These are phyloP conservation scores for Thelephora ganbajun DNA, from an alignment of 768 basidiomycete species.

Conservation along the genomic window DNA sequence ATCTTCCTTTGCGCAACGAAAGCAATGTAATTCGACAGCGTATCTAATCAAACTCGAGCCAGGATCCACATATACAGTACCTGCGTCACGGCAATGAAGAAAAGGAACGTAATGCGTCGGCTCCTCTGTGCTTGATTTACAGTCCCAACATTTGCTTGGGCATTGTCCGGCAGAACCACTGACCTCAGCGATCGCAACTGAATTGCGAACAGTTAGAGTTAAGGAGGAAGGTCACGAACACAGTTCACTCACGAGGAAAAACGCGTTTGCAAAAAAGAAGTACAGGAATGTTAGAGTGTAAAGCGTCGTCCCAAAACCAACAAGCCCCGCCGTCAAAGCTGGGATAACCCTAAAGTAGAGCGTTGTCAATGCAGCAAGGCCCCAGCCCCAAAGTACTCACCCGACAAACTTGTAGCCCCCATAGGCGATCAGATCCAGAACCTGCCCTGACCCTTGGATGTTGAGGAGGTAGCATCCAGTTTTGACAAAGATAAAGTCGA, in stretches of 20 bases:
- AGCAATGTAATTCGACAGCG: no score
- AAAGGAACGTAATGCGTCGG: slow-evolving; percentile 80
- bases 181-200: slow-evolving; percentile 90
- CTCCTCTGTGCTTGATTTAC: slow-evolving; percentile 63
- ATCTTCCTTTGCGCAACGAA: no score
- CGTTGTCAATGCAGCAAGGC: not conserved
- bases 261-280: slow-evolving; percentile 77
- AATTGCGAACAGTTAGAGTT: not conserved
- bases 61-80: slow-evolving; percentile 77
- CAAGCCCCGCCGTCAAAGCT: slow-evolving; percentile 58
- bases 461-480: slow-evolving; percentile 89
- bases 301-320: slow-evolving; percentile 46
- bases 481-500: slow-evolving; percentile 85
- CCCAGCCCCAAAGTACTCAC: slow-evolving; percentile 27
- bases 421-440: slow-evolving; percentile 80
- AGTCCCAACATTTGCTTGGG: slow-evolving; percentile 39
- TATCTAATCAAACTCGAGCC: slow-evolving; percentile 37
- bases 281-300: slow-evolving; percentile 71
- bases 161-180: slow-evolving; percentile 70
- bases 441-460: slow-evolving; percentile 50
- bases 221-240: not conserved
- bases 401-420: slow-evolving; percentile 97
- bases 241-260: slow-evolving; percentile 65
- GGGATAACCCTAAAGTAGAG: slow-evolving; percentile 55
- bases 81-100: slow-evolving; percentile 74